Percentiles rank a stretch among this genome's conserved stretches.
Conservation (phyloP, 139 green algal genomes). For the Chlamydomonas incerta region DNA sequence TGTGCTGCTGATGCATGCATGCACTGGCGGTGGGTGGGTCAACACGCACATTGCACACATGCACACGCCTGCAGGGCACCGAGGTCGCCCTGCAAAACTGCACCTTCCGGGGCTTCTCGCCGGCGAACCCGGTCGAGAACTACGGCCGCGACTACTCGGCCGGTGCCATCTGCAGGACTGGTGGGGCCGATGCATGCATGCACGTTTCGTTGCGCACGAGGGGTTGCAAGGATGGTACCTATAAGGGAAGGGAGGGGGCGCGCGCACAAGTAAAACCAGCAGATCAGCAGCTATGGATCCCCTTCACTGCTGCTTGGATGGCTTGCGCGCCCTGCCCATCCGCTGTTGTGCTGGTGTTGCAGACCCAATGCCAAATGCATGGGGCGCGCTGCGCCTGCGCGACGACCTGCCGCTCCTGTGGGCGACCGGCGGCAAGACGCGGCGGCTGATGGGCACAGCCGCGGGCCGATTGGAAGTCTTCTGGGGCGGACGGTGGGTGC, state of each 20-base stretch:
- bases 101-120: not conserved
- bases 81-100: not conserved
- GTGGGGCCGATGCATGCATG: not conserved
- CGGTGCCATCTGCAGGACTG: conserved; percentile 1
- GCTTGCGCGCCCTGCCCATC: too few relatives aligned
- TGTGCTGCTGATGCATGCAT: too few relatives aligned
- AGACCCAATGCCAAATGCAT: not conserved
- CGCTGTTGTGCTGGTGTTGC: not conserved
- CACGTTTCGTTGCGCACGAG: too few relatives aligned
- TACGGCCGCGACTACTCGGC: not conserved
- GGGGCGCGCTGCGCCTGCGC: not conserved
- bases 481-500: not conserved
- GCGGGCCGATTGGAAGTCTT: conserved; percentile 3
- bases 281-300: too few relatives aligned
- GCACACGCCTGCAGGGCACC: not conserved
- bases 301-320: too few relatives aligned
- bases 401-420: not conserved
- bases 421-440: too few relatives aligned
- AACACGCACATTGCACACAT: too few relatives aligned
- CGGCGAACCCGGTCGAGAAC: not conserved
- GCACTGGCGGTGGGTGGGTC: too few relatives aligned
- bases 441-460: too few relatives aligned
- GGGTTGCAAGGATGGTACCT: too few relatives aligned
- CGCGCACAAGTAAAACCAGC: too few relatives aligned
- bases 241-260: too few relatives aligned